Percentiles rank a stretch among this genome's conserved stretches.
These are phyloP conservation scores for Flueggea neowawraea DNA, from an alignment of 441 rosid species.

Conservation along the genomic window DNA sequence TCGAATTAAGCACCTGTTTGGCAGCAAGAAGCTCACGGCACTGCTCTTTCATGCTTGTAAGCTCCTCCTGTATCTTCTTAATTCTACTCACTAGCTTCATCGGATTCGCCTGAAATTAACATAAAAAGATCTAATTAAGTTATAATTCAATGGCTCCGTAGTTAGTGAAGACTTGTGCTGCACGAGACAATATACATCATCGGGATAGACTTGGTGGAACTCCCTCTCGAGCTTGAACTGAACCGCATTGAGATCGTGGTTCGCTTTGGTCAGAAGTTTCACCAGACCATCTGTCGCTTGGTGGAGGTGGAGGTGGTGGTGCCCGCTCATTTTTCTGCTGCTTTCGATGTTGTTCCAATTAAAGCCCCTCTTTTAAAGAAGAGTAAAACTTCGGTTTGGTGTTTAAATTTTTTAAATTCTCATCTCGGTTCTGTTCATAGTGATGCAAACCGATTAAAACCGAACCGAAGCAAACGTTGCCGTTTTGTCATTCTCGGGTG, in stretches of 20 bases:
- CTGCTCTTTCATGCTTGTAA: conserved; percentile 55
- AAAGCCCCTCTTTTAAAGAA: no score
- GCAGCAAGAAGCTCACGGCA: conserved; percentile 83
- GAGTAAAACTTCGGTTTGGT: no score
- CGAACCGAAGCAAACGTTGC: no score
- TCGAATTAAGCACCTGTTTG: conserved; percentile 55
- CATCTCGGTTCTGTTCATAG: no score
- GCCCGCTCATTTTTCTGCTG: no score
- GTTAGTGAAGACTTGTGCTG: no score
- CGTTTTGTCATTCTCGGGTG: no score
- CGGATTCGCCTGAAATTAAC: conserved; percentile 62
- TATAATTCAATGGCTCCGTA: no score
- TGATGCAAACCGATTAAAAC: no score
- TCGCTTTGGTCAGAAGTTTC: conserved; percentile 56
- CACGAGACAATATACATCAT: conserved; percentile 27
- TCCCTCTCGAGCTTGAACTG: conserved; percentile 74
- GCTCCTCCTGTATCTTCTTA: conserved; percentile 72
- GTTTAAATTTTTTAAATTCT: no score
- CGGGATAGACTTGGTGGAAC: conserved; percentile 70
- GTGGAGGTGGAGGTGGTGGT: conserved; percentile 23
- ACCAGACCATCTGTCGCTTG: conserved; percentile 54
- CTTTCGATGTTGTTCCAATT: no score
- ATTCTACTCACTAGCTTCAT: conserved; percentile 67
- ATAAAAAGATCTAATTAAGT: neutral
- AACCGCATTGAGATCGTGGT: conserved; percentile 54